Conservation (phyloP, 352 stramenopile genomes). For the Phytophthora multivora region DNA sequence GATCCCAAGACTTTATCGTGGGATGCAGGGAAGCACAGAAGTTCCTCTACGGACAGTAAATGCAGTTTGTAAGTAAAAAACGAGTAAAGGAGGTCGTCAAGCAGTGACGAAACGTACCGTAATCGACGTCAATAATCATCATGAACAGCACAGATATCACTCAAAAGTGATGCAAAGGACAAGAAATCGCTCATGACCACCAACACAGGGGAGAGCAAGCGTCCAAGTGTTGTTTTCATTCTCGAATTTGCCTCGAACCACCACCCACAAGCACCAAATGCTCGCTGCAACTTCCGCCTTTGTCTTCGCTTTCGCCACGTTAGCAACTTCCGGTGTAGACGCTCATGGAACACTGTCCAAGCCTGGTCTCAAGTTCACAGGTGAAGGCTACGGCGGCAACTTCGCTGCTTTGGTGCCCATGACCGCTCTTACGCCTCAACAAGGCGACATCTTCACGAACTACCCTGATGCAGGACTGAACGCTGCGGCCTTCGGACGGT, state of each 20-base stretch:
- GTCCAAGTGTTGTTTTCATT: constrained; percentile 5
- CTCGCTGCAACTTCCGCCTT: constrained; percentile 4
- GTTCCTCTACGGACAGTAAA: background rate
- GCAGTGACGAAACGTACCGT: constrained; percentile 1
- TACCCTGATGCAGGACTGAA: constrained; percentile 16
- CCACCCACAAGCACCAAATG: constrained; percentile 2
- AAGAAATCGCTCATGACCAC: too few relatives aligned
- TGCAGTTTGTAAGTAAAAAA: background rate
- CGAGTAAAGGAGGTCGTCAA: background rate
- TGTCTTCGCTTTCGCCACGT: background rate
- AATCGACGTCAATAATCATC: constrained; percentile 13
- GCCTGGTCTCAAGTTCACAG: constrained; percentile 13
- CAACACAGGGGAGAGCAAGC: too few relatives aligned
- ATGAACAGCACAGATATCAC: too few relatives aligned
- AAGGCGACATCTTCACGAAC: constrained; percentile 19
- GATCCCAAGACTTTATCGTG: too few relatives aligned
- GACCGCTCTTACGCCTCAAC: constrained; percentile 10
- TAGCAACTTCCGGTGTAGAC: constrained; percentile 5
- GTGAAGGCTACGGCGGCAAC: constrained; percentile 17
- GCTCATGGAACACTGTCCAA: constrained; percentile 18
- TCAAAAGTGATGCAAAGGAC: too few relatives aligned
- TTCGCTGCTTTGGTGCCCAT: constrained; percentile 16
- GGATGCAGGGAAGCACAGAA: too few relatives aligned
- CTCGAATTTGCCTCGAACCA: constrained; percentile 6
- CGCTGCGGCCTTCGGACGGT: constrained; percentile 8